Evolutionary conservation across 371 early-diverging fungal species (phyloP).

Genomic region (Lichtheimia hyalospora): DNA sequence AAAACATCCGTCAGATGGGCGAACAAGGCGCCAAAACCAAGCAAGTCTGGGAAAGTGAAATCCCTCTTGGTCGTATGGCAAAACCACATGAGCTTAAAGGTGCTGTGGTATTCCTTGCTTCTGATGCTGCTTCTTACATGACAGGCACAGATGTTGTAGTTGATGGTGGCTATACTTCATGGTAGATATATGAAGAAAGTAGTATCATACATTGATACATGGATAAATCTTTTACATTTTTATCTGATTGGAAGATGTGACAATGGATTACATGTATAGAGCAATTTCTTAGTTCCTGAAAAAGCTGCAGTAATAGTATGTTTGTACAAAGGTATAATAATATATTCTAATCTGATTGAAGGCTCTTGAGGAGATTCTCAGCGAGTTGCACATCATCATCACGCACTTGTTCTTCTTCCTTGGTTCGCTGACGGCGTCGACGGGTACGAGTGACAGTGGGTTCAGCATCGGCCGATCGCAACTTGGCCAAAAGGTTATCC

Average conservation of each 20-base stretch:
- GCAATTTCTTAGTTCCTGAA: too few species aligned
- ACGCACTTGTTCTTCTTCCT: background rate
- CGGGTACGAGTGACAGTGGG: constrained; percentile 22
- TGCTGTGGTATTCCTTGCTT: constrained; percentile 36
- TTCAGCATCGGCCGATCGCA: constrained; percentile 37
- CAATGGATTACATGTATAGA: too few species aligned
- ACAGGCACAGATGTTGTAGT: constrained; percentile 41
- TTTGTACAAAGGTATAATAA: background rate
- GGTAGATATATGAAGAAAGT: constrained; percentile 23
- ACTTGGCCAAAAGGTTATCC: constrained; percentile 42
- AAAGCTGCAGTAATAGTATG: background rate
- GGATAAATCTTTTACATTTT: too few species aligned
- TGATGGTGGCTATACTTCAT: constrained; percentile 43
- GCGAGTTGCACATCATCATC: constrained; percentile 7
- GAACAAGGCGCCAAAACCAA: constrained; percentile 28
- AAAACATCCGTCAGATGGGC: constrained; percentile 32
- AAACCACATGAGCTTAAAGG: constrained; percentile 42
- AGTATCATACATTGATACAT: too few species aligned
- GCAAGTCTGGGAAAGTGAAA: constrained; percentile 31
- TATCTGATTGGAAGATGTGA: too few species aligned
- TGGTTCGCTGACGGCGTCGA: background rate
- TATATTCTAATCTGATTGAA: constrained; percentile 17
- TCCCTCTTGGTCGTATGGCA: constrained; percentile 37
- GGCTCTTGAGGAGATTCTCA: constrained; percentile 16
- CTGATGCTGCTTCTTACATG: constrained; percentile 34